Evolutionary conservation across 2,329 filamentous ascomycete genomes (phyloP), one percentile per base, ranked within the genome.

Genomic region (Diaporthe destruens): DNA sequence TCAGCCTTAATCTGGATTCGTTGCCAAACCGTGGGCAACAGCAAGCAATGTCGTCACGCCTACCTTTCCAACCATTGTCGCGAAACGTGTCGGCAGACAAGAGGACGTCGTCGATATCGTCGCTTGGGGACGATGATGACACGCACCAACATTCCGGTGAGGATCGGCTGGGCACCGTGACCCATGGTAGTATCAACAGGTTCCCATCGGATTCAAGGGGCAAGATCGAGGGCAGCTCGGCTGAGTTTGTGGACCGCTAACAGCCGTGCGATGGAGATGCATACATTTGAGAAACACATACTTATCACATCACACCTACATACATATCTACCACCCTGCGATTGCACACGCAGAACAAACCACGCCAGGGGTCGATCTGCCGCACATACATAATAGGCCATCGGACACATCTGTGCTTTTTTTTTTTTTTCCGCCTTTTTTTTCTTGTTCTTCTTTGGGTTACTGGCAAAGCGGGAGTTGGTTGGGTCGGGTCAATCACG

Each of bases 131-230:
- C 29, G 86, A 86, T 23, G 49, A 80, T 80, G 55, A 77, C 77
- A 25, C 74, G 77, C 23, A 68, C 23, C 69, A 56, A 18, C 61
- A 67, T 20, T 71, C 71, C 18, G 71, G 73, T 18, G 84, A 86
- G 29, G 87, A 89, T 61, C 83, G 86, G 71, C 86, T 87, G 69
- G 89, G 90, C 25, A 84, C 84, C 70, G 90, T 92, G 29, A 83
- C 87, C 72, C 88, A 90, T 44, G 88, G 90, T 71, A 88, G 83
- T 72, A 87, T 90, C 72, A 88, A 82, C 76, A 85, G 85, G 36
- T 83, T 90, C 25, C 88, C 90, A 68, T 87, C 86, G 6, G 82
- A 82, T 49, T 80, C 77, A 5, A 79, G 82, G 11, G 79, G 84
- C 12, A 84, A 89, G 74, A 81, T 88, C 32, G 78, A 89, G 2